phyloP scores from a whole-genome alignment of 2,329 filamentous ascomycete genomes.

The Scedosporium minutisporum region DNA sequence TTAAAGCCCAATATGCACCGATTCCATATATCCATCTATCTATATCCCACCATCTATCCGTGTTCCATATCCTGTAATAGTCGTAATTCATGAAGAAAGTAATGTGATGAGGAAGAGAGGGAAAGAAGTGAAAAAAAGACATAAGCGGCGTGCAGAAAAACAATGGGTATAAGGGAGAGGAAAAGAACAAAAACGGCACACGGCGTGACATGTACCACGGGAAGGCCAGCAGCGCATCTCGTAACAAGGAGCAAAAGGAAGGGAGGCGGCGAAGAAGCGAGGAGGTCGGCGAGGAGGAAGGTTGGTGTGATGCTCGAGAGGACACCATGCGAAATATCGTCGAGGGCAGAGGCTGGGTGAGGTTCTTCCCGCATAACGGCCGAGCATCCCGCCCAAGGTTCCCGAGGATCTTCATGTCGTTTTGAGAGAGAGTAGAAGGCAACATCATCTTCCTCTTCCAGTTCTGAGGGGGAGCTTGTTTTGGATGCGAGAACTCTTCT shows the following conservation, averaged over 20 bases:
- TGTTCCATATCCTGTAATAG: background rate
- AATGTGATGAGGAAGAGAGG: background rate
- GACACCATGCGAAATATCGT: no score
- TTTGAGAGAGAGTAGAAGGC: no score
- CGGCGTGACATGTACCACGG: background rate
- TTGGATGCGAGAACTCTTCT: no score
- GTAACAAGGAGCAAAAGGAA: background rate
- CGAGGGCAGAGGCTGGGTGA: no score
- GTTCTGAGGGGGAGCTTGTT: no score
- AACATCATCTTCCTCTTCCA: no score
- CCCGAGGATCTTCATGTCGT: no score
- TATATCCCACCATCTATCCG: background rate
- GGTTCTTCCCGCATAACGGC: no score
- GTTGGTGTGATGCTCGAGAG: no score
- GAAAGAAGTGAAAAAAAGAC: background rate
- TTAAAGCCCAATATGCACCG: background rate
- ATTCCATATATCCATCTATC: background rate
- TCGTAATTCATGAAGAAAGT: constrained; percentile 8
- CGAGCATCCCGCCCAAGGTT: no score
- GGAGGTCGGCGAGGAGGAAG: no score
- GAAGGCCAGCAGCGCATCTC: background rate
- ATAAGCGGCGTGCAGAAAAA: background rate
- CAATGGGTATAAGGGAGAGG: background rate
- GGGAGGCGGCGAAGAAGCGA: no score
- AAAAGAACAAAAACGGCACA: background rate